These are phyloP conservation scores for Neoarthrinium moseri DNA, from an alignment of 2,329 filamentous ascomycete genomes.

Conservation along the genomic window DNA sequence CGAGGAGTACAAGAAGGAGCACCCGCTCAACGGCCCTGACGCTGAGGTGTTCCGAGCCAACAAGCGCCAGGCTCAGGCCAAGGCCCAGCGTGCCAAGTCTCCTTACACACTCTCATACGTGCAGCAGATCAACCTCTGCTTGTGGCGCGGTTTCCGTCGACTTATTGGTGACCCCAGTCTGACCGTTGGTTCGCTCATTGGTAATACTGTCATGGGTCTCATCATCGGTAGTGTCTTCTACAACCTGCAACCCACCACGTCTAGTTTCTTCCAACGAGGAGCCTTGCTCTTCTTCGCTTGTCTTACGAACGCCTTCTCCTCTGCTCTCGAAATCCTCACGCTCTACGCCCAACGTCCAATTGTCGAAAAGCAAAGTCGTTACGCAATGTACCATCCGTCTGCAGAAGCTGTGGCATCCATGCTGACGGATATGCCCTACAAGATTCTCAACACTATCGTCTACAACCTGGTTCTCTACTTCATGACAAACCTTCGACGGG, in stretches of 20 bases:
- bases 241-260: slow-evolving; percentile 61
- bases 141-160: slow-evolving; percentile 16
- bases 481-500: slow-evolving; percentile 74
- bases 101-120: slow-evolving; percentile 20
- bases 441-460: slow-evolving; percentile 66
- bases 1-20: slow-evolving; percentile 47
- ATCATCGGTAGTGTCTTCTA: slow-evolving; percentile 78
- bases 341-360: slow-evolving; percentile 86
- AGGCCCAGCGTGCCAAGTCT: slow-evolving; percentile 17
- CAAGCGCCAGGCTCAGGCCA: slow-evolving; percentile 50
- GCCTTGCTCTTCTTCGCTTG: slow-evolving; percentile 83
- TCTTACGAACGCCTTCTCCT: slow-evolving; percentile 77
- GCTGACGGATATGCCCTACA: slow-evolving; percentile 80
- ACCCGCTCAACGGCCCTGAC: slow-evolving; percentile 51
- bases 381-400: slow-evolving; percentile 84
- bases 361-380: slow-evolving; percentile 83
- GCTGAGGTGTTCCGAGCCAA: slow-evolving; percentile 51
- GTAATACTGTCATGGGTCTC: slow-evolving; percentile 71
- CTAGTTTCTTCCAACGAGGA: slow-evolving; percentile 73
- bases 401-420: slow-evolving; percentile 82
- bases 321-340: slow-evolving; percentile 76
- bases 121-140: slow-evolving; percentile 17
- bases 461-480: slow-evolving; percentile 86
- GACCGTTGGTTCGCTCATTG: slow-evolving; percentile 54
- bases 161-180: slow-evolving; percentile 17